Base-by-base conservation (phyloP, 441 rosid species). In the Gossypium aridum region DNA sequence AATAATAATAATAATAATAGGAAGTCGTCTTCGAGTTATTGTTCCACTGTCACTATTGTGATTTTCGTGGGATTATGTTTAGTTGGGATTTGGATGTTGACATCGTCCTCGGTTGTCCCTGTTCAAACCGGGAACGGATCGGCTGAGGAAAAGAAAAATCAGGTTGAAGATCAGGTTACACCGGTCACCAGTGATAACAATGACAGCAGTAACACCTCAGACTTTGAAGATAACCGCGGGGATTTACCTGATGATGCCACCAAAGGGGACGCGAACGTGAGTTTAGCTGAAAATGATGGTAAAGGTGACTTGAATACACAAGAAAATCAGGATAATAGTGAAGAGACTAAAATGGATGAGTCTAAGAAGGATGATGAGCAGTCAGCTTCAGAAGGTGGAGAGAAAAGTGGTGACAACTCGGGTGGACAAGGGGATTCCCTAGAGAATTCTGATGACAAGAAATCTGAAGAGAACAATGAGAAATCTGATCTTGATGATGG, bases 1-100 rank as follows among this genome's bases (percentile, higher is more conserved):
- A 68, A 28, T 26, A 37, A 92, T 65, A 87, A 81, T 79, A 54
- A 49, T 72, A 70, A 28, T 26, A 39, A 19, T 65, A 56, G 62
- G 59, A 82, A 91, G 77, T 74, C 91, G 79, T 74, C 91, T 0
- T 79, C 97, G 7, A 88, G 81, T 75, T 90, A 90, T 79, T 95
- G 99, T 76, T 88, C 97, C 2, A 91, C 91, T 0, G 90, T 93
- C 83, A 86, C 92, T 0, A 79, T 91, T 68, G 89, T 88, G 25
- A 92, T 89, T 66, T 91, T 95, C 65, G 95, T 95, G 80, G 95
- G 91, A 12, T 82, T 95, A n/a, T 93, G 97, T 77, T 86, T 95
- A 84, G 92, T 91, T 51, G 99, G 98, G 66, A 84, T 90, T 37
- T 95, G 99, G 99, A 95, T 95, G 96, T 82, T 93, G 91, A 91